Percentiles rank a stretch among this genome's conserved stretches.
These are phyloP conservation scores for Sinapis alba DNA, from an alignment of 441 rosid genomes.

Conservation along the genomic window DNA sequence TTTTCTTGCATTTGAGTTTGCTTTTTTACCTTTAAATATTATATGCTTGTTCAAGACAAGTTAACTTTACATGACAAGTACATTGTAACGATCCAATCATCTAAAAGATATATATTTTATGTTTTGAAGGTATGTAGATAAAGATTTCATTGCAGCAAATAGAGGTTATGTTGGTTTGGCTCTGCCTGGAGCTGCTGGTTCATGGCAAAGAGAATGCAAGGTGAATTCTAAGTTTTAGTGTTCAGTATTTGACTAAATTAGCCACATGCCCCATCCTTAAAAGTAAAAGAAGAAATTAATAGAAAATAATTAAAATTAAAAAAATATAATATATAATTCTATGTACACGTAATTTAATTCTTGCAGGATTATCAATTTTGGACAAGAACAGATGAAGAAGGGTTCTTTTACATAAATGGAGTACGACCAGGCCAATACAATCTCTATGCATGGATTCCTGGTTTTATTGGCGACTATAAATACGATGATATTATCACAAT, in stretches of 20 bases:
- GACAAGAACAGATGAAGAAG: constrained; percentile 55
- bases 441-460: constrained; percentile 70
- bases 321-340: not conserved
- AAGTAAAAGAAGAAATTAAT: constrained; percentile 21
- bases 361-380: constrained; percentile 70
- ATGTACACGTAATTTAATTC: constrained; percentile 5
- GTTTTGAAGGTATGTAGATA: constrained; percentile 50
- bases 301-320: constrained; percentile 38
- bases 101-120: not conserved
- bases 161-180: constrained; percentile 80
- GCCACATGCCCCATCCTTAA: constrained; percentile 29
- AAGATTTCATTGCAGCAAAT: constrained; percentile 46
- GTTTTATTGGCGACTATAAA: constrained; percentile 68
- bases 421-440: constrained; percentile 52
- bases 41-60: not conserved
- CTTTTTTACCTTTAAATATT: not conserved
- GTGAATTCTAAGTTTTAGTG: constrained; percentile 30
- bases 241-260: constrained; percentile 61
- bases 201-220: constrained; percentile 85
- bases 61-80: not conserved
- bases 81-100: constrained; percentile 1
- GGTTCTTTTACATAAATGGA: constrained; percentile 50
- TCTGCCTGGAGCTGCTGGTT: constrained; percentile 65
- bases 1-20: constrained; percentile 1
- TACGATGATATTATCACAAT: constrained; percentile 42